Base-by-base conservation (phyloP, 1,139 yeast species). In the Protomyces pachydermus region DNA sequence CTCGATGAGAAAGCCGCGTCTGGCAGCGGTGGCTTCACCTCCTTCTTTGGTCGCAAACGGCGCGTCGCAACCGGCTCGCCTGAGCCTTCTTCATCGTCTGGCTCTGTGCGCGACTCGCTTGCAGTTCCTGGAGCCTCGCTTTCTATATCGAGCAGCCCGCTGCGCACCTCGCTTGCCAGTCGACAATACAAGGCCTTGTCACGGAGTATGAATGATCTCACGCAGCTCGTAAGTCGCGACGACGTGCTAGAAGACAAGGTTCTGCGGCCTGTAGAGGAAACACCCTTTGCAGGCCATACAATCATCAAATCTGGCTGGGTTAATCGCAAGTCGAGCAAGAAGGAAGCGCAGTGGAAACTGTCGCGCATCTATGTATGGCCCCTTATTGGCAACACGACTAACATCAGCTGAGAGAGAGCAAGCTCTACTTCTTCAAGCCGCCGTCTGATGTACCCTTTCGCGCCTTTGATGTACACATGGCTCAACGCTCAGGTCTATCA, bases 171-270 rank as follows among this genome's bases (percentile, higher is more conserved):
- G 10, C 39, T 57, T 6, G 42, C 12, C 25, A 34, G 55, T 8
- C 46, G 55, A 42, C 51, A 58, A 28, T 58, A 58, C 53, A 51
- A 45, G 18, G 23, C 62, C 16, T 10, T 58, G 53, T 58, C 62
- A 20, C 62, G 56, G 42, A 58, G 62, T n/a, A 58, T 58, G 62
- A 58, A 34, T 50, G 62, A 58, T 23, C 62, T 58, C 34, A 50
- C 56, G 18, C 39, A 48, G 8, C 14, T 58, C 9, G 10, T 42
- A 4, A 23, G n/a, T 12, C 38, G 42, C 23, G 37, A 32, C 6
- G 42, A 52, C 20, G 32, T 16, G 18, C 34, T 9, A 42, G 25
- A 46, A 34, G 38, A 23, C 28, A 12, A 3, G n/a, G 4, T 18
- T 12, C 42, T 5, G 14, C 42, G 14, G 14, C 46, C 60, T 3